A percentile compares a stretch with the other conserved stretches of the same genome.
phyloP scores from a whole-genome alignment of 1,139 yeast species.

The Diutina pseudorugosa region DNA sequence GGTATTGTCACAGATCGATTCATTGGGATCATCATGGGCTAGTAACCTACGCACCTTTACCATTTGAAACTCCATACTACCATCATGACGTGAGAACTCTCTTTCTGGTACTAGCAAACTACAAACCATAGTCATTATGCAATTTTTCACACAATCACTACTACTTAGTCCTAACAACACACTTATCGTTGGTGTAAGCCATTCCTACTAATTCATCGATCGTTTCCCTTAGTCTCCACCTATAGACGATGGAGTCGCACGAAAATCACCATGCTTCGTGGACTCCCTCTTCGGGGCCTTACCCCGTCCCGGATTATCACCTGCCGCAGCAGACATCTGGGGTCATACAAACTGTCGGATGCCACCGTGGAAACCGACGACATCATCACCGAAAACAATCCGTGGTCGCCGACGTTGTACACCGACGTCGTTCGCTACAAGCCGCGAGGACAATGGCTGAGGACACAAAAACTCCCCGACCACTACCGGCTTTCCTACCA shows the following conservation, averaged over 20 bases:
- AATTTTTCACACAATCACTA: too few relatives aligned
- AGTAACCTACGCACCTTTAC: too few relatives aligned
- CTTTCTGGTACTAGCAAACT: too few relatives aligned
- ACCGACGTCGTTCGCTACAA: conserved; percentile 23
- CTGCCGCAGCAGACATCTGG: conserved; percentile 7
- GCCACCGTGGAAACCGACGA: conserved; percentile 31
- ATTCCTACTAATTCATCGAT: too few relatives aligned
- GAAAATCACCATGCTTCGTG: background rate
- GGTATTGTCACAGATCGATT: too few relatives aligned
- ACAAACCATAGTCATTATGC: too few relatives aligned
- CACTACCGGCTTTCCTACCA: conserved; percentile 39
- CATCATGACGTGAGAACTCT: too few relatives aligned
- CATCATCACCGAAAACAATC: conserved; percentile 29
- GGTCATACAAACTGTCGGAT: conserved; percentile 19
- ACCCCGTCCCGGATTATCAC: background rate
- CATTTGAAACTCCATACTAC: too few relatives aligned
- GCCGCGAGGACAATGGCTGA: conserved; percentile 11
- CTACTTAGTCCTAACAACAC: too few relatives aligned
- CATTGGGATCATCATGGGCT: too few relatives aligned
- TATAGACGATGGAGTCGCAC: background rate
- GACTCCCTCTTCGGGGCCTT: background rate
- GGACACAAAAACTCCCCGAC: conserved; percentile 21
- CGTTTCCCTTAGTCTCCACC: too few relatives aligned
- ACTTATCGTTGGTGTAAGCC: too few relatives aligned
- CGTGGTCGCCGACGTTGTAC: conserved; percentile 36